These are phyloP conservation scores for Colletotrichum euphorbiae DNA, from an alignment of 2,329 filamentous ascomycete species.

Conservation along the genomic window DNA sequence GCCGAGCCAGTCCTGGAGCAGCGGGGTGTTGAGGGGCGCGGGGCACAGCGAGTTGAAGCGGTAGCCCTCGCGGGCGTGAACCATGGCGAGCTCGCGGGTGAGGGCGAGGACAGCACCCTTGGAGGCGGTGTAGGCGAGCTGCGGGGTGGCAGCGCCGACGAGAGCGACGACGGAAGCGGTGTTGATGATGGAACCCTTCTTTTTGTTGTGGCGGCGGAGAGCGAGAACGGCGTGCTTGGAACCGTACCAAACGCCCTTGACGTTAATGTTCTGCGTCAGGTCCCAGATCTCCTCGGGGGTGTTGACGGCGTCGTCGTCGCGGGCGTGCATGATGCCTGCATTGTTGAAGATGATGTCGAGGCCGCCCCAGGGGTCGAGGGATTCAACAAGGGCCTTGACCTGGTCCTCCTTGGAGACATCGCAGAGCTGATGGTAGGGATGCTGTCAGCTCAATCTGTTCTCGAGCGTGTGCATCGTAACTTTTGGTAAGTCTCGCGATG, in stretches of 20 bases:
- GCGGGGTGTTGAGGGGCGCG: slow-evolving; percentile 89
- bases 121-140: slow-evolving; percentile 92
- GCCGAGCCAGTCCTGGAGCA: slow-evolving; percentile 93
- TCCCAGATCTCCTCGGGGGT: slow-evolving; percentile 95
- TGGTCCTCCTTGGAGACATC: slow-evolving; percentile 90
- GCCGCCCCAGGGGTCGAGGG: slow-evolving; percentile 86
- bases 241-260: slow-evolving; percentile 98
- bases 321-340: slow-evolving; percentile 93
- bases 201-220: slow-evolving; percentile 84
- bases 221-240: slow-evolving; percentile 90
- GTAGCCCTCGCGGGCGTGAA: slow-evolving; percentile 89
- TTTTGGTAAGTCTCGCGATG: slow-evolving; percentile 7
- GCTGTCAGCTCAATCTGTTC: slow-evolving; percentile 1
- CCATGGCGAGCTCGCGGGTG: slow-evolving; percentile 90
- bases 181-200: slow-evolving; percentile 86
- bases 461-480: neutral
- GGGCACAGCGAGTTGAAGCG: slow-evolving; percentile 93
- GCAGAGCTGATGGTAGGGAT: slow-evolving; percentile 48
- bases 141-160: slow-evolving; percentile 87
- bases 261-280: slow-evolving; percentile 91
- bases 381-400: slow-evolving; percentile 79
- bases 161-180: slow-evolving; percentile 90
- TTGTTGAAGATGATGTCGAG: slow-evolving; percentile 97
- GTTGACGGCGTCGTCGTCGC: slow-evolving; percentile 82
- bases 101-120: slow-evolving; percentile 93